These are phyloP conservation scores for Calamus simplicifolius DNA, from an alignment of 176 grass and related monocot genomes.

Conservation along the genomic window DNA sequence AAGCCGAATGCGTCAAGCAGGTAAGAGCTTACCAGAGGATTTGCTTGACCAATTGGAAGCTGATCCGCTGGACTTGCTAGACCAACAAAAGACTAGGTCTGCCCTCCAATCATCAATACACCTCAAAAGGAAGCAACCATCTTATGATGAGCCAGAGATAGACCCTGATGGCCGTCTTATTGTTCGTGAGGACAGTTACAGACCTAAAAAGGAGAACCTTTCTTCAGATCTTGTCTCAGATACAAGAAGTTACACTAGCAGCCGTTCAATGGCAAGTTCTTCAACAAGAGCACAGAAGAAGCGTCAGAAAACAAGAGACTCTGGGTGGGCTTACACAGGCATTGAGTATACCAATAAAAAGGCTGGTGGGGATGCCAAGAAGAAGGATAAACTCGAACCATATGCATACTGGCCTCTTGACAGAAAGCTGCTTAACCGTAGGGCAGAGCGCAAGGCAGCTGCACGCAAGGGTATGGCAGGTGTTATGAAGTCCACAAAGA, in stretches of 20 bases:
- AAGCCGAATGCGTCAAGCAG: constrained; percentile 29
- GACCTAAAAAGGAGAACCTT: constrained; percentile 31
- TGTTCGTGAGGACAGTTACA: constrained; percentile 46
- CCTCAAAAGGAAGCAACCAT: constrained; percentile 41
- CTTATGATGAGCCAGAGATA: constrained; percentile 50
- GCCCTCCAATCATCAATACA: constrained; percentile 46
- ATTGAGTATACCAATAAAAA: constrained; percentile 79
- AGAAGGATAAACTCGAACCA: constrained; percentile 88
- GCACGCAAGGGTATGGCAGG: constrained; percentile 80
- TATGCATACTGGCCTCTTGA: constrained; percentile 92
- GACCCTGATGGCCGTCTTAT: constrained; percentile 78
- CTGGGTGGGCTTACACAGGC: constrained; percentile 81
- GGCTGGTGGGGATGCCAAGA: constrained; percentile 69
- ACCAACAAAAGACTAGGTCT: constrained; percentile 52
- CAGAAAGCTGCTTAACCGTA: constrained; percentile 74
- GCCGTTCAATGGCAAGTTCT: constrained; percentile 21
- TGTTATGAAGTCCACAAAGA: constrained; percentile 75
- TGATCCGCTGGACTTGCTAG: constrained; percentile 82
- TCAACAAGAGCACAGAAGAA: constrained; percentile 23
- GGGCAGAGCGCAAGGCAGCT: constrained; percentile 54
- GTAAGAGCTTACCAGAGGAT: constrained; percentile 61
- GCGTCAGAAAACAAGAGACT: constrained; percentile 46
- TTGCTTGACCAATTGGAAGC: constrained; percentile 47
- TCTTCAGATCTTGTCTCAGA: constrained; percentile 30
- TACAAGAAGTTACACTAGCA: constrained; percentile 32